Evolutionary conservation across 768 basidiomycete species (phyloP), one percentile per base, ranked within the genome.

Genomic region (Termitomyces sp.): DNA sequence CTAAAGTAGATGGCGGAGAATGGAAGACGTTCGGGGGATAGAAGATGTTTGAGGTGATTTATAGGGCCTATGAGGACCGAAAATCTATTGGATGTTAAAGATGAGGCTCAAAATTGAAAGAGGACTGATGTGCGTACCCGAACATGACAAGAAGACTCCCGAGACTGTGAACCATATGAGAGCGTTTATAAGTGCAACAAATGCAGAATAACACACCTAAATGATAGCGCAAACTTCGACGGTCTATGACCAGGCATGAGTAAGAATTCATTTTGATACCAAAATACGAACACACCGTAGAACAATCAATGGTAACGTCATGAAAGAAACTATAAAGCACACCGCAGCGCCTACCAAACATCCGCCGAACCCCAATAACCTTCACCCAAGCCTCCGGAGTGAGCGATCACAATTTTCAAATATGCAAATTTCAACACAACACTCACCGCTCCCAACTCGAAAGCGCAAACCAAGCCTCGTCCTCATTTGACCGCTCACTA

Each of bases 91-190:
- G 4, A 3, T 48, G 37, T 43, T 19, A 32, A 52, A 6, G 21
- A 25, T 5, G 35, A 21, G 5, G 16, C 16, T 25, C 25, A n/a
- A 30, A 28, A 21, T 23, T 35, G 27, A 16, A 47, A 17, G 41
- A 25, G 44, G 21, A 43, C 21, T 25, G 10, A 5, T 49, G 41
- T 17, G 66, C 86, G 64, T 64, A 93, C 86, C 94, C 97, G 67
- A 91, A 86, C 96, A 99, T 98, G 69, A 98, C 95, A 30, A 99
- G 82, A 57, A 94, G 73, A 61, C 90, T 92, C 37, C 94, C 94
- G 55, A 96, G 73, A 66, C 91, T 92, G 66, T 32, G 28, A 37
- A 32, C 52, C 46, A 43, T 52, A 51, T 59, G 56, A 58, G 44
- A 57, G 35, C 42, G 50, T 54, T 14, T 21, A 23, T n/a, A 52